Conservation (phyloP, 305 asterid species). For the Fraxinus floribunda region DNA sequence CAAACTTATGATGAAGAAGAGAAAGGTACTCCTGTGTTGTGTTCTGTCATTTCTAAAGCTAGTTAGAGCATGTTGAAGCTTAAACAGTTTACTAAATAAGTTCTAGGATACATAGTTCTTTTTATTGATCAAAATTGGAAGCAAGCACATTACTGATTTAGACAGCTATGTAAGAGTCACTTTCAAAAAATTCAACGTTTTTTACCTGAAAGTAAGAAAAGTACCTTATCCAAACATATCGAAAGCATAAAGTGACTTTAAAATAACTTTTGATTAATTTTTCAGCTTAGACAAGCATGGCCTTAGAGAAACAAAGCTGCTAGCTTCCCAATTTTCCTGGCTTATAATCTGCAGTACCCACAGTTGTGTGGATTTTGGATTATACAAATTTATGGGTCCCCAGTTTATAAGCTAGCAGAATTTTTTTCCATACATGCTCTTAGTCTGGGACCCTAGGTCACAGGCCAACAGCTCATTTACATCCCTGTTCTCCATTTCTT, state of each 20-base stretch:
- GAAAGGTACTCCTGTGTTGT: slow-evolving; percentile 50
- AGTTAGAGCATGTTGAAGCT: not conserved
- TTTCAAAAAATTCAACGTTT: not conserved
- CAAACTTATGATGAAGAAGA: slow-evolving; percentile 93
- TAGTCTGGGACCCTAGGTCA: not conserved
- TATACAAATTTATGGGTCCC: not conserved
- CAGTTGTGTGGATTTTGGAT: not conserved
- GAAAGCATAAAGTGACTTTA: not conserved
- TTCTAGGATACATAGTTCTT: not conserved
- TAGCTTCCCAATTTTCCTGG: not conserved
- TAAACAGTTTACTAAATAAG: not conserved
- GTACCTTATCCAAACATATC: not conserved
- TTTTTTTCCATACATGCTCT: not conserved
- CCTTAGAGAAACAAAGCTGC: not conserved
- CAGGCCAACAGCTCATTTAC: not conserved
- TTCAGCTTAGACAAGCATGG: not conserved
- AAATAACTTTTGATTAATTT: not conserved
- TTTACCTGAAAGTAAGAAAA: not conserved
- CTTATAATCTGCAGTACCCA: not conserved
- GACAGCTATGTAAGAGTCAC: not conserved
- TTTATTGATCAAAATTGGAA: not conserved
- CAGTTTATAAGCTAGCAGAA: not conserved
- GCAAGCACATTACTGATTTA: not conserved
- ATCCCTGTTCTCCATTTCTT: not conserved
- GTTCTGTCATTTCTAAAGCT: not conserved